These are phyloP conservation scores for Yamadazyma jaroonii DNA, from an alignment of 1,139 yeast species.

Conservation along the genomic window DNA sequence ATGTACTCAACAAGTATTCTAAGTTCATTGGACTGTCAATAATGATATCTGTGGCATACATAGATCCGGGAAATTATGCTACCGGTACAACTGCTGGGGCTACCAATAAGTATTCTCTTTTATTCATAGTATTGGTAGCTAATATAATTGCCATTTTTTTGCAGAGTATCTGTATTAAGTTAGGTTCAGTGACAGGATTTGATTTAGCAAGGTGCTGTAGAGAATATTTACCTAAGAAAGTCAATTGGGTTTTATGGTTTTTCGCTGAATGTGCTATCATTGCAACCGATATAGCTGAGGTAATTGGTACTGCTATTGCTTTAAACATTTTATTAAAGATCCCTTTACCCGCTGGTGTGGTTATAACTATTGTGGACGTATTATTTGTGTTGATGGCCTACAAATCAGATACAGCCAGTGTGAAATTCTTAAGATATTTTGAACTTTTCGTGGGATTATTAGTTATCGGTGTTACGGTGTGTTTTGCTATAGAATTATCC, in stretches of 20 bases:
- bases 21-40: constrained; percentile 76
- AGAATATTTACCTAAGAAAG: constrained; percentile 57
- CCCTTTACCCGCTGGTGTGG: constrained; percentile 79
- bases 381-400: constrained; percentile 72
- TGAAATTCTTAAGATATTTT: constrained; percentile 60
- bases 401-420: constrained; percentile 62
- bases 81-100: constrained; percentile 82
- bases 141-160: constrained; percentile 72
- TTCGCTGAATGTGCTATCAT: constrained; percentile 79
- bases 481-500: constrained; percentile 68
- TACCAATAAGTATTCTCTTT: constrained; percentile 55
- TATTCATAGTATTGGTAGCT: constrained; percentile 65
- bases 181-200: constrained; percentile 79
- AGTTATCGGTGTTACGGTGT: constrained; percentile 67
- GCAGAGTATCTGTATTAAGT: constrained; percentile 67
- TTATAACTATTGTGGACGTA: constrained; percentile 69
- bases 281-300: constrained; percentile 86
- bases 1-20: constrained; percentile 39
- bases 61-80: constrained; percentile 86
- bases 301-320: constrained; percentile 85
- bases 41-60: constrained; percentile 74
- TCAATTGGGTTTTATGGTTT: constrained; percentile 56
- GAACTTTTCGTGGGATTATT: constrained; percentile 65
- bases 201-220: constrained; percentile 74
- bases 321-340: constrained; percentile 63